phyloP scores from a whole-genome alignment of 768 basidiomycete species.

The Amanita polypyramis region DNA sequence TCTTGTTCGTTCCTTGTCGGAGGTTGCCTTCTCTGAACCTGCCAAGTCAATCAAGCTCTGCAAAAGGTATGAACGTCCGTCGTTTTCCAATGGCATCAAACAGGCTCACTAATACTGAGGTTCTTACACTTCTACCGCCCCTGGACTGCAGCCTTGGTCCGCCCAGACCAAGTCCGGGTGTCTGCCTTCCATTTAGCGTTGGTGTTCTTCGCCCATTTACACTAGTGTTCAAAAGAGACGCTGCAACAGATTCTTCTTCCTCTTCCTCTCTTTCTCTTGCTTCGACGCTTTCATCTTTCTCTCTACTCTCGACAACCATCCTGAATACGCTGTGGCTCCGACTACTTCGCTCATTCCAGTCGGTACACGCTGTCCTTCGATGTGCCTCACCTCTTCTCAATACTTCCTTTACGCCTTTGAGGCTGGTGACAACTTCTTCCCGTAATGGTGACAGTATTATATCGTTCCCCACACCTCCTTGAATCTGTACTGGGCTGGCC shows the following conservation, averaged over 20 bases:
- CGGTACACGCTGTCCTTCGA: conserved; percentile 88
- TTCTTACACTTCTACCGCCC: conserved; percentile 74
- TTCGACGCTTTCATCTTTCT: conserved; percentile 38
- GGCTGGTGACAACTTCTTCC: conserved; percentile 90
- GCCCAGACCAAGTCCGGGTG: conserved; percentile 24
- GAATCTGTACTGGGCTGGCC: conserved; percentile 59
- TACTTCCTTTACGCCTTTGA: conserved; percentile 79
- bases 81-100: conserved; percentile 1
- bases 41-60: conserved; percentile 93
- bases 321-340: conserved; percentile 92
- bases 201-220: conserved; percentile 33
- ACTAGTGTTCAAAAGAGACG: not conserved
- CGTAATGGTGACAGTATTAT: conserved; percentile 64
- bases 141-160: conserved; percentile 63
- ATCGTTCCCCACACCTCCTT: conserved; percentile 53
- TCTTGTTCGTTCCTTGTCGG: conserved; percentile 88
- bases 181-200: conserved; percentile 28
- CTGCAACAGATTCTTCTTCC: conserved; percentile 11
- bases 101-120: conserved; percentile 53
- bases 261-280: conserved; percentile 13
- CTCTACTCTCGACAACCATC: conserved; percentile 84
- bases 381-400: conserved; percentile 80
- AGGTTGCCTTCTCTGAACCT: conserved; percentile 93
- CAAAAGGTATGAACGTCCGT: not conserved
- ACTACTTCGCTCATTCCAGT: conserved; percentile 96